Percentiles rank a stretch among this genome's conserved stretches.
Evolutionary conservation across 306 rosid genomes (phyloP).

Genomic region (Prunus campanulata): DNA sequence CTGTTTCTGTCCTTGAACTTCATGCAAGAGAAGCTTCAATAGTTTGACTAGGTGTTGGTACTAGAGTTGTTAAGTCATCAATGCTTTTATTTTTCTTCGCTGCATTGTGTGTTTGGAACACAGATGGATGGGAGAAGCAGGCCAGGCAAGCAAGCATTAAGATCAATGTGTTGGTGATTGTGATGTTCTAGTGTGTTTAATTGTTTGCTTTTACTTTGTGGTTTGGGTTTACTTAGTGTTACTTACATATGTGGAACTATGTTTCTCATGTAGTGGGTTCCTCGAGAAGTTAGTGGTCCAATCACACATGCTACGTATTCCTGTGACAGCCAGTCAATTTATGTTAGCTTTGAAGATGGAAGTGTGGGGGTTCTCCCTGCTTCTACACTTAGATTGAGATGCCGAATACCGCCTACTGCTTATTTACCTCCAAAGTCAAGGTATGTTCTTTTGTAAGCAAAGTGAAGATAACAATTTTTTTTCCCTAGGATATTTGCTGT

Average conservation of each 20-base stretch:
- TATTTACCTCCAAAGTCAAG: conserved; percentile 85
- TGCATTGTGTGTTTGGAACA: too few relatives aligned
- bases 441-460: conserved; percentile 29
- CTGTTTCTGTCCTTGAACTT: too few relatives aligned
- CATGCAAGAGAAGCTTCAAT: too few relatives aligned
- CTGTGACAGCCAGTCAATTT: conserved; percentile 72
- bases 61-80: too few relatives aligned
- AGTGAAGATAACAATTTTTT: not conserved
- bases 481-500: too few relatives aligned
- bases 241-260: conserved; percentile 10
- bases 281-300: conserved; percentile 39
- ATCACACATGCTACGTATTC: conserved; percentile 94
- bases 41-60: too few relatives aligned
- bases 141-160: too few relatives aligned
- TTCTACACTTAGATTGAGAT: conserved; percentile 73
- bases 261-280: conserved; percentile 44
- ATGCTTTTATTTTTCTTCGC: too few relatives aligned
- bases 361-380: conserved; percentile 83
- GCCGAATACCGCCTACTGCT: conserved; percentile 75
- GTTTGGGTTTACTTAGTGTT: conserved; percentile 16
- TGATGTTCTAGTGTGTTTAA: too few relatives aligned
- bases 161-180: too few relatives aligned
- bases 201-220: conserved; percentile 11
- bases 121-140: too few relatives aligned
- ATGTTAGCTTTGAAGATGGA: conserved; percentile 93